Evolutionary conservation across 352 stramenopile genomes (phyloP).

Genomic region (Blastocystis sp.): DNA sequence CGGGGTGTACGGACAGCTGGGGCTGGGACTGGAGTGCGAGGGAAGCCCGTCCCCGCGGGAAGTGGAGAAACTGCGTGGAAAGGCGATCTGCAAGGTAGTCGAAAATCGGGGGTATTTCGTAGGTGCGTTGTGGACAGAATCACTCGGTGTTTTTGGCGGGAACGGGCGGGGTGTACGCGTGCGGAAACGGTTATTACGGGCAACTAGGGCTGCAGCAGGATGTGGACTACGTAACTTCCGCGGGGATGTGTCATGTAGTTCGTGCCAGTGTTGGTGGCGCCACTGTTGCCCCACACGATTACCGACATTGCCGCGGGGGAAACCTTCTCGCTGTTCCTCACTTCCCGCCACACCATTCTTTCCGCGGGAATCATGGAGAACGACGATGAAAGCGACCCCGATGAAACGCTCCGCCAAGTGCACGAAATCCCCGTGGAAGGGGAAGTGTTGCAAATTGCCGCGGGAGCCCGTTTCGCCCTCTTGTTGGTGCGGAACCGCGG

Average conservation of each 20-base stretch:
- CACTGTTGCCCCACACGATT: slow-evolving; percentile 16
- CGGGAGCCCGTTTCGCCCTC: slow-evolving; percentile 18
- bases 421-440: not conserved
- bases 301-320: slow-evolving; percentile 13
- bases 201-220: slow-evolving; percentile 66
- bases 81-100: not conserved
- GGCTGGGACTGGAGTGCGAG: slow-evolving; percentile 58
- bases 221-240: slow-evolving; percentile 15
- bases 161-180: slow-evolving; percentile 64
- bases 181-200: slow-evolving; percentile 68
- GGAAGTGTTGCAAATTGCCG: slow-evolving; percentile 8
- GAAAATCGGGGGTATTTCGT: slow-evolving; percentile 55
- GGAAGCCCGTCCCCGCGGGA: slow-evolving; percentile 55
- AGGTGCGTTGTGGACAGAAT: slow-evolving; percentile 66
- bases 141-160: slow-evolving; percentile 67
- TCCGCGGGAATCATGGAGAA: slow-evolving; percentile 3
- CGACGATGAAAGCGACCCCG: not conserved
- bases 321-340: slow-evolving; percentile 46
- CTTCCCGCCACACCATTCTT: not conserved
- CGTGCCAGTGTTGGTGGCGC: not conserved
- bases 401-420: too few relatives aligned
- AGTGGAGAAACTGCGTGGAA: slow-evolving; percentile 9
- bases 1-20: slow-evolving; percentile 68
- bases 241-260: not conserved
- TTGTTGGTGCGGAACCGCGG: not conserved